These are phyloP conservation scores for Cryphonectria japonica DNA, from an alignment of 2,329 filamentous ascomycete genomes.

Conservation along the genomic window DNA sequence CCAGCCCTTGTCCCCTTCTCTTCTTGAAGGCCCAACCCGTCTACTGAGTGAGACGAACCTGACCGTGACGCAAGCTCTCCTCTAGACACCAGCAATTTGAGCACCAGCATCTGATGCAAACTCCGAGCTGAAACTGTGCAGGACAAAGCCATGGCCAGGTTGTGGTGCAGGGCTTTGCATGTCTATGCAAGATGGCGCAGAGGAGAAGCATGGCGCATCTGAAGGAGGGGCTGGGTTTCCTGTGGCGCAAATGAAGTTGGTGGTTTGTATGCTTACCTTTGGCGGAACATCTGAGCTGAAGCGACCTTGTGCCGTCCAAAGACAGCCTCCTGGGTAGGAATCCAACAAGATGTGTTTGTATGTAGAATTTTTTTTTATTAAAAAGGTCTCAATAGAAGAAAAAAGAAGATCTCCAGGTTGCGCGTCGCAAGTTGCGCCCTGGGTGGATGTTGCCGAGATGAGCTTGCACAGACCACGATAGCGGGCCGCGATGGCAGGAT, in stretches of 20 bases:
- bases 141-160: neutral
- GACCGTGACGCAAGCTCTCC: neutral
- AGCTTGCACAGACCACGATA: slow-evolving; percentile 23
- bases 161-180: neutral
- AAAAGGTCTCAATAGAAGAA: neutral
- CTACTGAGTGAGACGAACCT: neutral
- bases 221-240: neutral
- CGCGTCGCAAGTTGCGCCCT: neutral
- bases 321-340: neutral
- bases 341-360: slow-evolving; percentile 10
- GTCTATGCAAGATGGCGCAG: neutral
- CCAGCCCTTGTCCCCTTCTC: neutral
- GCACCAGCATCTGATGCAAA: neutral
- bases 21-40: neutral
- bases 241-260: neutral
- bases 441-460: slow-evolving; percentile 9
- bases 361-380: neutral
- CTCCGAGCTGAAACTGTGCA: neutral
- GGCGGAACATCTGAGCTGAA: slow-evolving; percentile 28
- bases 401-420: neutral
- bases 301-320: slow-evolving; percentile 10
- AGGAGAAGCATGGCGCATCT: neutral
- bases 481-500: slow-evolving; percentile 8
- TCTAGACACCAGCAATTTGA: neutral
- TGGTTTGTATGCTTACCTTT: slow-evolving; percentile 25